Conservation (phyloP, 2,329 filamentous ascomycete genomes). For the Aureobasidium zeae region DNA sequence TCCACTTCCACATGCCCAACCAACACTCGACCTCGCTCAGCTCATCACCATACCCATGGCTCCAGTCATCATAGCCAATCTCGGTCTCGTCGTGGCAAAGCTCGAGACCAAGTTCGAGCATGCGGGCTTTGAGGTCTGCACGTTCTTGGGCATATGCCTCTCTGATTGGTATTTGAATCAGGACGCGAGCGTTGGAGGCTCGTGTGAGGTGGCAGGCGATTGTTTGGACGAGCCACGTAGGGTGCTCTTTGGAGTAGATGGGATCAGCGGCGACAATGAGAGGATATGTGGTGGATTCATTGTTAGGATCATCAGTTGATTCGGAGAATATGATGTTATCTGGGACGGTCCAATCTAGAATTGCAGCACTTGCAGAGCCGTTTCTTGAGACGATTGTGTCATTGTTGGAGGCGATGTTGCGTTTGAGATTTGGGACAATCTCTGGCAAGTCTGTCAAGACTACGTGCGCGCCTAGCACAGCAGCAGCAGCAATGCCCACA, state of each 20-base stretch:
- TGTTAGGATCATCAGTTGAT: background rate
- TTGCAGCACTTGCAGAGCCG: slow-evolving; percentile 51
- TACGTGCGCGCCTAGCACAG: slow-evolving; percentile 56
- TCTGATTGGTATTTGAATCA: slow-evolving; percentile 74
- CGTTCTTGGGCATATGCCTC: slow-evolving; percentile 60
- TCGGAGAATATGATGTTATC: slow-evolving; percentile 23
- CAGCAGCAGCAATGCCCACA: slow-evolving; percentile 77
- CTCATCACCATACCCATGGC: slow-evolving; percentile 39
- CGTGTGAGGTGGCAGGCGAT: slow-evolving; percentile 58
- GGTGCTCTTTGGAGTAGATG: slow-evolving; percentile 78
- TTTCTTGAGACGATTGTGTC: slow-evolving; percentile 45
- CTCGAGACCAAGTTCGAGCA: slow-evolving; percentile 46
- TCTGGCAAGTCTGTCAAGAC: slow-evolving; percentile 71
- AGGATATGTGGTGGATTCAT: slow-evolving; percentile 27
- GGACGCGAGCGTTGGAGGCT: slow-evolving; percentile 50
- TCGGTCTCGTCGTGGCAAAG: slow-evolving; percentile 54
- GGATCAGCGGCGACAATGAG: slow-evolving; percentile 78
- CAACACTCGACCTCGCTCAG: slow-evolving; percentile 52
- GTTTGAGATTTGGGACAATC: slow-evolving; percentile 73
- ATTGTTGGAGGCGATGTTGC: slow-evolving; percentile 61
- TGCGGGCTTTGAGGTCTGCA: slow-evolving; percentile 50
- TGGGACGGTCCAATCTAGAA: slow-evolving; percentile 65
- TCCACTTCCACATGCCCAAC: slow-evolving; percentile 53
- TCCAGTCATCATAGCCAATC: slow-evolving; percentile 66
- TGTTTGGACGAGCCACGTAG: slow-evolving; percentile 60